phyloP scores from a whole-genome alignment of 75 land plant species.

The Pinus taeda region DNA sequence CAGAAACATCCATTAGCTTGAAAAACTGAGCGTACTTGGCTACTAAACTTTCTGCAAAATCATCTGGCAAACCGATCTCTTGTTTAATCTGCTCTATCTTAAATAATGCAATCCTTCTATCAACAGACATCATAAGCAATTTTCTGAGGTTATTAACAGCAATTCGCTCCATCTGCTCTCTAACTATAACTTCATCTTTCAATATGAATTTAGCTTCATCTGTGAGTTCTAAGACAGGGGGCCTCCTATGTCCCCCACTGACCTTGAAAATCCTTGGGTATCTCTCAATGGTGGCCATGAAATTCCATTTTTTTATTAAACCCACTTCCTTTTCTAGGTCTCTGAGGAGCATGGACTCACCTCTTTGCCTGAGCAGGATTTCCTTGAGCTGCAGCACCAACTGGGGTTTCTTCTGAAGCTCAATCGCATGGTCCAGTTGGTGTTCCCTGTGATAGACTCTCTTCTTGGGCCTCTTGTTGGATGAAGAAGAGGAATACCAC shows the following conservation, averaged over 20 bases:
- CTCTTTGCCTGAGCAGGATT: slow-evolving; percentile 32
- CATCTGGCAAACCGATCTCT: slow-evolving; percentile 63
- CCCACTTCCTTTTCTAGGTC: slow-evolving; percentile 81
- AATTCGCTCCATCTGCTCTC: slow-evolving; percentile 52
- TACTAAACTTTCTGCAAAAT: slow-evolving; percentile 40
- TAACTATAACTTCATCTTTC: slow-evolving; percentile 30
- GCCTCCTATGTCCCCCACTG: slow-evolving; percentile 26
- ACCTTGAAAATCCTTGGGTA: slow-evolving; percentile 63
- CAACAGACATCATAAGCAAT: slow-evolving; percentile 76
- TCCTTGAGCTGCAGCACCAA: slow-evolving; percentile 52
- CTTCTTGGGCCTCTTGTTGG: slow-evolving; percentile 56
- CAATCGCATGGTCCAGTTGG: slow-evolving; percentile 57
- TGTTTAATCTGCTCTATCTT: slow-evolving; percentile 49
- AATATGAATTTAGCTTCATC: slow-evolving; percentile 44
- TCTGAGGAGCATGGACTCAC: slow-evolving; percentile 38
- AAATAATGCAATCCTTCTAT: slow-evolving; percentile 49
- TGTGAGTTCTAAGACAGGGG: slow-evolving; percentile 38
- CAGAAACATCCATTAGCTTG: slow-evolving; percentile 30
- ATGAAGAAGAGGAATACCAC: neutral
- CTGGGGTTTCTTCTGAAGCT: slow-evolving; percentile 59
- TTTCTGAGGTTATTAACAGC: slow-evolving; percentile 67
- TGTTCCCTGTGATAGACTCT: slow-evolving; percentile 52
- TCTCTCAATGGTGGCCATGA: slow-evolving; percentile 48
- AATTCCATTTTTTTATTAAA: slow-evolving; percentile 63
- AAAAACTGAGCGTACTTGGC: slow-evolving; percentile 59